Percentiles rank a stretch among this genome's conserved stretches.
Evolutionary conservation across 2,329 filamentous ascomycete species (phyloP).

Genomic region (Aspergillus pseudoterreus): DNA sequence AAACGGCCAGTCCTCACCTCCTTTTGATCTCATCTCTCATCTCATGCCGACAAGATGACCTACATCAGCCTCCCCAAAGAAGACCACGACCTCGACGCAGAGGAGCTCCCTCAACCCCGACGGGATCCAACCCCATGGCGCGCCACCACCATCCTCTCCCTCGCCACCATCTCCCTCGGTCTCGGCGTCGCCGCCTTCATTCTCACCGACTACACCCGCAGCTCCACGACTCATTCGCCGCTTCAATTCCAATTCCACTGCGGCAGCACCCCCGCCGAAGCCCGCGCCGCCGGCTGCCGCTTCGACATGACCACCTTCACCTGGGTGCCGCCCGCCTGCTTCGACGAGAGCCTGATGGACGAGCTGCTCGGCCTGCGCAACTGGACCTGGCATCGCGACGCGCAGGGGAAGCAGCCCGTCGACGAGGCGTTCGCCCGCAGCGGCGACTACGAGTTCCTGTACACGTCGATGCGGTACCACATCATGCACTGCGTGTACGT

Average conservation of each 20-base stretch:
- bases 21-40: background rate
- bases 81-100: background rate
- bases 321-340: conserved; percentile 23
- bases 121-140: background rate
- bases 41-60: background rate
- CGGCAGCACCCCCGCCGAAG: conserved; percentile 12
- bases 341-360: conserved; percentile 17
- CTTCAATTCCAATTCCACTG: background rate
- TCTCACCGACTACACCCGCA: background rate
- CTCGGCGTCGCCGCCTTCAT: background rate
- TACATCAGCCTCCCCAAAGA: background rate
- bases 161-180: background rate
- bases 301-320: conserved; percentile 25
- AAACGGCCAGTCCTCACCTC: no score
- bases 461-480: conserved; percentile 9
- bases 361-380: conserved; percentile 12
- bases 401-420: background rate
- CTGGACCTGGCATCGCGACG: conserved; percentile 11
- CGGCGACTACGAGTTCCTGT: conserved; percentile 5
- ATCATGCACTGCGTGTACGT: conserved; percentile 13
- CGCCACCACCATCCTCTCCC: background rate
- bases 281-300: conserved; percentile 15
- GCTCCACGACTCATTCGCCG: background rate
- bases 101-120: background rate
- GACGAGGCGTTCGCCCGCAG: background rate